A percentile compares a stretch with the other conserved stretches of the same genome.
Conservation (phyloP, 2,329 filamentous ascomycete genomes). For the Trichoderma asperellum region DNA sequence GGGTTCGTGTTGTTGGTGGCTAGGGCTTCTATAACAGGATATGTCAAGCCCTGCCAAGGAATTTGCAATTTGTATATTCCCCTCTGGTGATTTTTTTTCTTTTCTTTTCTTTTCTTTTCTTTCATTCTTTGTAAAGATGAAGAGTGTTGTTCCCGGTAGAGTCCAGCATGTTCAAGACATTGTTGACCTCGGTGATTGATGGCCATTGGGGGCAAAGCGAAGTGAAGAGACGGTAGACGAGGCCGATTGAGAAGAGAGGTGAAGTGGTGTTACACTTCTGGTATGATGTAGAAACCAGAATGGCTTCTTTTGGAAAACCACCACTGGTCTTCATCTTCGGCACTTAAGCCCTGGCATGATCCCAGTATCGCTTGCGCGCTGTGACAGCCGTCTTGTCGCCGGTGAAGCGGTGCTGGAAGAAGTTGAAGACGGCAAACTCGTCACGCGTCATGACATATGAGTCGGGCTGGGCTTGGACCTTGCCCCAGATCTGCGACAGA, state of each 20-base stretch:
- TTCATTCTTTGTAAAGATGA: not conserved
- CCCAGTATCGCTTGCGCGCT: conserved; percentile 59
- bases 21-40: not conserved
- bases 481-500: conserved; percentile 67
- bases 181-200: not conserved
- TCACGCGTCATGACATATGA: conserved; percentile 74
- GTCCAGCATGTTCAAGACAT: not conserved
- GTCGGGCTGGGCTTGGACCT: conserved; percentile 65
- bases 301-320: not conserved
- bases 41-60: not conserved
- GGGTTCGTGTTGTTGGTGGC: not conserved
- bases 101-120: not conserved
- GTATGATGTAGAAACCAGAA: not conserved
- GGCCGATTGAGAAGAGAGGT: not conserved
- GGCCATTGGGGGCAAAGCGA: not conserved
- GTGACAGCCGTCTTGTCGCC: conserved; percentile 53
- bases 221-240: not conserved
- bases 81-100: not conserved
- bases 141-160: not conserved
- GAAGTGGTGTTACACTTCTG: not conserved
- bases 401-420: conserved; percentile 70
- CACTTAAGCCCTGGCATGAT: conserved; percentile 45
- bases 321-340: not conserved
- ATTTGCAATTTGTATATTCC: not conserved
- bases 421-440: conserved; percentile 88